Evolutionary conservation across 257 asterid species (phyloP), one percentile per base, ranked within the genome.

Genomic region (Marsdenia floribunda): DNA sequence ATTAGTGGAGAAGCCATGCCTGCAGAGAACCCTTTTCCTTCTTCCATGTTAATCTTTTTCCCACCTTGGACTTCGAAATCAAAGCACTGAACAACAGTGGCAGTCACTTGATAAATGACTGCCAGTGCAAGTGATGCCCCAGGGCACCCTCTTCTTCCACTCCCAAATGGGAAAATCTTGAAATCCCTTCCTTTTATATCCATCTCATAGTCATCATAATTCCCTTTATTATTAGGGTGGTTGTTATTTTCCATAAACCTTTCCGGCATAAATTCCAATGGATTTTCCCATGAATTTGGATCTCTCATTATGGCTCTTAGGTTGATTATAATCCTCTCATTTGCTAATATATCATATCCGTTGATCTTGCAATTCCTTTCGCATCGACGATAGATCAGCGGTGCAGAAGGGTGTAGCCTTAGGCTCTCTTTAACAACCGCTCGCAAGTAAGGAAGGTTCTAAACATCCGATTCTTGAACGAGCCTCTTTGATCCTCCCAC

Each of bases 141-240:
- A 0, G 96, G 95, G 72, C 95, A 91, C 13, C 91, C 93, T 59
- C 97, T 77, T 74, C 94, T 46, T 22, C 96, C 95, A 4, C 72
- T 83, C 40, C 96, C 93, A 40, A 87, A 90, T 0, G 97, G 88
- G 74, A 91, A 68, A 40, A 80, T 54, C 46, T 85, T 82, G 71
- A 80, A 90, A 76, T 88, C 84, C 55, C 83, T 92, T 72, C 87
- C 87, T 29, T 24, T 24, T 3, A 88, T 85, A 71, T 85, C 93
- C 82, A 80, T 40, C 50, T 71, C 77, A 55, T 19, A n/a, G 5
- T 61, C 22, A 63, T 61, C 71, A 63, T 58, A 19, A 0, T 19
- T 1, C n/a, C n/a, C n/a, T n/a, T n/a, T n/a, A n/a, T n/a, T n/a
- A n/a, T n/a, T n/a, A n/a, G n/a, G n/a, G n/a, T n/a, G n/a, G 0